These are phyloP conservation scores for Sutorius eximius DNA, from an alignment of 1,284 basidiomycete species.

Conservation along the genomic window DNA sequence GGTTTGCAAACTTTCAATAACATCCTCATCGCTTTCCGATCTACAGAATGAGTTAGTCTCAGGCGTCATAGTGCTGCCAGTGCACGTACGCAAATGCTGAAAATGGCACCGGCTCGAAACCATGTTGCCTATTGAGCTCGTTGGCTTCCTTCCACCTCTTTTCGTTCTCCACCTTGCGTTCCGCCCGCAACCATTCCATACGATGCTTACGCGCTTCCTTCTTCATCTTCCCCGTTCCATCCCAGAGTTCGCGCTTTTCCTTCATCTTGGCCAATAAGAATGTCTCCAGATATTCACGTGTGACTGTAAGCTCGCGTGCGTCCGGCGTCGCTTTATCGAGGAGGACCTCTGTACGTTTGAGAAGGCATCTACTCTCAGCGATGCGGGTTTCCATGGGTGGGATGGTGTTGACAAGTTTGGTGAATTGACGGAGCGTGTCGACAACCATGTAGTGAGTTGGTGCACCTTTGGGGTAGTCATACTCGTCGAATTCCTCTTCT, in stretches of 20 bases:
- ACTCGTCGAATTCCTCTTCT: neutral
- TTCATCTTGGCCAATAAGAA: constrained; percentile 31
- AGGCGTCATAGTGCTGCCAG: neutral
- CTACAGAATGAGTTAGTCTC: constrained; percentile 13
- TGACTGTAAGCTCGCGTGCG: constrained; percentile 23
- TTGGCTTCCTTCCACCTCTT: constrained; percentile 27
- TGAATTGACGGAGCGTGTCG: constrained; percentile 30
- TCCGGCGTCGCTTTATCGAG: constrained; percentile 21
- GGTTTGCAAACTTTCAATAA: constrained; percentile 27
- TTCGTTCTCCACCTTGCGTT: constrained; percentile 21
- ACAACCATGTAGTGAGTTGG: constrained; percentile 29
- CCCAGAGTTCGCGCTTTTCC: constrained; percentile 30
- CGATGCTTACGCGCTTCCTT: constrained; percentile 35
- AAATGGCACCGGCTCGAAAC: constrained; percentile 18
- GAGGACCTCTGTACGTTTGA: constrained; percentile 16
- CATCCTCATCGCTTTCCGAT: constrained; percentile 28
- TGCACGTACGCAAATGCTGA: constrained; percentile 21
- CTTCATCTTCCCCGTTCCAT: constrained; percentile 34
- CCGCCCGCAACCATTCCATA: constrained; percentile 36
- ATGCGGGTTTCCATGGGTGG: constrained; percentile 25
- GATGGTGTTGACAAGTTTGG: constrained; percentile 21
- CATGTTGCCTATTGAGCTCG: constrained; percentile 6
- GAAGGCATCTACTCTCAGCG: constrained; percentile 21
- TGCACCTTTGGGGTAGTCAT: constrained; percentile 14
- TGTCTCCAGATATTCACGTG: constrained; percentile 29